These are phyloP conservation scores for Xylaria sp. DNA, from an alignment of 495 filamentous ascomycete genomes.

Conservation along the genomic window DNA sequence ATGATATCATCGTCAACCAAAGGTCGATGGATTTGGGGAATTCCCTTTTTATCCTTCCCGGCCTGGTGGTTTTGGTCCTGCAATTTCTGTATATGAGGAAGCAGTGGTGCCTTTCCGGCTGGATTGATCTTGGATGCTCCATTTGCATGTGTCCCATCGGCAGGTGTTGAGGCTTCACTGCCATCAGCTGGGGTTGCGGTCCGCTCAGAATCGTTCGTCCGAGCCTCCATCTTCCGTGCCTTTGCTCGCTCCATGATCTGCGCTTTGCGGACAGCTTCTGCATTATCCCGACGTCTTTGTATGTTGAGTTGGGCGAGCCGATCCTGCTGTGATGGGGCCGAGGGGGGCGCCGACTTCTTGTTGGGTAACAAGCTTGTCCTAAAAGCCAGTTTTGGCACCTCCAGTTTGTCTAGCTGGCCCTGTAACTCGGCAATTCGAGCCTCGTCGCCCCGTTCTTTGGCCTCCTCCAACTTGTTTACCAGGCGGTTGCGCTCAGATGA, in stretches of 20 bases:
- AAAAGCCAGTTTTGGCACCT: slow-evolving; percentile 72
- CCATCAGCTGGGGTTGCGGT: slow-evolving; percentile 50
- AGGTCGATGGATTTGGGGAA: slow-evolving; percentile 71
- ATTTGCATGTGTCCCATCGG: slow-evolving; percentile 48
- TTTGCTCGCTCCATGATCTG: slow-evolving; percentile 78
- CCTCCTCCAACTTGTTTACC: slow-evolving; percentile 66
- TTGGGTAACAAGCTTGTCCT: slow-evolving; percentile 63
- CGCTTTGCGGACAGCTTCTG: slow-evolving; percentile 81
- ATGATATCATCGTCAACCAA: slow-evolving; percentile 88
- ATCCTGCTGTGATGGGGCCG: slow-evolving; percentile 68
- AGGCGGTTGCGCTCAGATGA: slow-evolving; percentile 69
- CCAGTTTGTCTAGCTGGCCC: slow-evolving; percentile 70
- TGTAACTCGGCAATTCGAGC: slow-evolving; percentile 65
- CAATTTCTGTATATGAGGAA: slow-evolving; percentile 57
- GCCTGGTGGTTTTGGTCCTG: slow-evolving; percentile 58
- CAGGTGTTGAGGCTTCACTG: slow-evolving; percentile 39
- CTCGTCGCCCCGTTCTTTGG: slow-evolving; percentile 67
- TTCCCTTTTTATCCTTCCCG: slow-evolving; percentile 58
- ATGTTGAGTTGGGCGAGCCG: slow-evolving; percentile 77
- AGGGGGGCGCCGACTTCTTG: slow-evolving; percentile 45
- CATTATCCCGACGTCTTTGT: slow-evolving; percentile 79
- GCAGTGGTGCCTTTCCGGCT: slow-evolving; percentile 38
- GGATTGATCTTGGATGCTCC: slow-evolving; percentile 33
- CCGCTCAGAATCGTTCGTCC: slow-evolving; percentile 58
- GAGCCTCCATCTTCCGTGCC: slow-evolving; percentile 61